phyloP scores from a whole-genome alignment of 2,329 filamentous ascomycete species.

The Canariomyces notabilis region DNA sequence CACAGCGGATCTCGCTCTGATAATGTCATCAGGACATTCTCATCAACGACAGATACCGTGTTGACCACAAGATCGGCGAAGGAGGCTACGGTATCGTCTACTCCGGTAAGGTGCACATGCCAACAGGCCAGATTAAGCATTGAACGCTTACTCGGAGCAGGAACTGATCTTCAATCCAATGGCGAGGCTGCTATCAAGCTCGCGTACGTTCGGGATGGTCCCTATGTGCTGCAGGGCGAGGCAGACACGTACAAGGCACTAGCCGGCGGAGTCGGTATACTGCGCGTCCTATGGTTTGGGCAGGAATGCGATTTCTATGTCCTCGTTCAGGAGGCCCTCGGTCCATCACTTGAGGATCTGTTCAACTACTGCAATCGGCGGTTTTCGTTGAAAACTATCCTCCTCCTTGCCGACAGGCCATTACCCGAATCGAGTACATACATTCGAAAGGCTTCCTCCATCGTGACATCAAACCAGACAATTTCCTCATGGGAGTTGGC shows the following conservation, averaged over 20 bases:
- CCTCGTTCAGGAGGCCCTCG: constrained; percentile 94
- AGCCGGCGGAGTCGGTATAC: constrained; percentile 1
- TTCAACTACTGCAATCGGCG: constrained; percentile 99
- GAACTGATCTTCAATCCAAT: not conserved
- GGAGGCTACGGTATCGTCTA: constrained; percentile 14
- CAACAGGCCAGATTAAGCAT: not conserved
- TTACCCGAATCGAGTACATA: constrained; percentile 97
- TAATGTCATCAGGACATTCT: constrained; percentile 13
- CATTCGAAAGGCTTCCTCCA: constrained; percentile 99
- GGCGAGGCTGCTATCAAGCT: constrained; percentile 4
- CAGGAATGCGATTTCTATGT: constrained; percentile 80
- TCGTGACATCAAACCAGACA: constrained; percentile 98
- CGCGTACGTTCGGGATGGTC: not conserved
- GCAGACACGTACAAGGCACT: constrained; percentile 7
- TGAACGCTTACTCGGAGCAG: not conserved
- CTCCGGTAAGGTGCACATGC: not conserved
- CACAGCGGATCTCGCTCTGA: too few species aligned
- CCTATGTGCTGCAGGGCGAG: not conserved
- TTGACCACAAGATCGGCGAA: constrained; percentile 10
- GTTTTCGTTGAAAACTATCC: constrained; percentile 94
- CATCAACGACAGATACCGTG: constrained; percentile 9
- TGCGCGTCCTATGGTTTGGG: constrained; percentile 3
- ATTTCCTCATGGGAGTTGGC: constrained; percentile 97
- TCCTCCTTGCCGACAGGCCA: constrained; percentile 92
- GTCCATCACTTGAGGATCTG: constrained; percentile 89